Base-by-base conservation (phyloP, 805 yeast genomes). In the Deakozyma indianensis region DNA sequence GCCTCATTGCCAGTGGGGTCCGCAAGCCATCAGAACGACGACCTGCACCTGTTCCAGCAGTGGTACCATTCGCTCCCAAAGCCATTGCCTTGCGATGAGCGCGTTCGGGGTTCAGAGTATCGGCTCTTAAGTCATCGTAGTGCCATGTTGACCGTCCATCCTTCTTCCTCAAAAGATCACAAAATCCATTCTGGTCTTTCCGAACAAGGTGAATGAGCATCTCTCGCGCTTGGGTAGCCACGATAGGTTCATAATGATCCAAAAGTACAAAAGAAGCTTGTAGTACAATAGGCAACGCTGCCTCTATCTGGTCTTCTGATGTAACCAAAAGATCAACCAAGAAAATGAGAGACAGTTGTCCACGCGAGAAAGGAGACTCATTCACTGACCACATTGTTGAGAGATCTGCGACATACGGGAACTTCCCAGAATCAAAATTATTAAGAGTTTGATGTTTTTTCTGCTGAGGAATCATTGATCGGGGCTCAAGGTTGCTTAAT, bases 341-440 rank as follows among this genome's bases (percentile, higher is more conserved):
- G 51, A 88, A 80, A 0, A 92, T 79, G 60, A 85, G 72, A 0
- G 96, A 86, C 27, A 92, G 61, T 56, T 92, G 97, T 2, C 96
- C 92, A 44, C 78, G 67, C 0, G 96, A 87, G 51, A 92, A 83
- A 1, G 87, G 77, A 0, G 88, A 78, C 50, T 80, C 90, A 55
- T 78, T 73, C 22, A 75, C 67, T 11, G 77, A 71, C n/a, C 83
- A 59, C 4, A 69, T 62, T 18, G 67, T 67, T 62, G 79, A 69
- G 18, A 87, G 65, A 55, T 86, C 74, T 0, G 95, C 94, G 48
- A 83, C 72, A 56, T 86, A 87, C 0, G 94, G 94, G 48, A 78
- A 72, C 4, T 65, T 66, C 3, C 62, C 56, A 0, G 67, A 60
- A 24, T 58, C 65, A 3, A 56, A 46, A 3, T 58, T 53, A 2